phyloP scores from a whole-genome alignment of 2,329 filamentous ascomycete species.

The Cryphonectria radicalis region DNA sequence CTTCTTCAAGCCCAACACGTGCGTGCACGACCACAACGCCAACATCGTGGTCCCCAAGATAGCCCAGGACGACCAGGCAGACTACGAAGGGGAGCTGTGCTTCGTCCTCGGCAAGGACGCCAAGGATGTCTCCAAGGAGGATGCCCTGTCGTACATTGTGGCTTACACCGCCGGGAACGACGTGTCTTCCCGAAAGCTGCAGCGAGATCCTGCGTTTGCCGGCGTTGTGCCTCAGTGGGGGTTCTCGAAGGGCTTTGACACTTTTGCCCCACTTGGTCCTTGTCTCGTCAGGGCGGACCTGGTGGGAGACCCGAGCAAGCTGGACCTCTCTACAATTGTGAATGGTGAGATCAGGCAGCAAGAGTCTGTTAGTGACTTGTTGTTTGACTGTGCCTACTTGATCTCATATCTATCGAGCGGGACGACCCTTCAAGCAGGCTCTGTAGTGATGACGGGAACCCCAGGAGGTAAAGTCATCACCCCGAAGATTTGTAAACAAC shows the following conservation, averaged over 20 bases:
- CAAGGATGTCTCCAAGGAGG: slow-evolving; percentile 41
- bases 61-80: slow-evolving; percentile 51
- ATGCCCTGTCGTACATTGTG: slow-evolving; percentile 54
- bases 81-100: slow-evolving; percentile 53
- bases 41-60: slow-evolving; percentile 52
- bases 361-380: slow-evolving; percentile 44
- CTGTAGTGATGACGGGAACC: slow-evolving; percentile 52
- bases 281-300: slow-evolving; percentile 48
- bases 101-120: slow-evolving; percentile 55
- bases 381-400: slow-evolving; percentile 48
- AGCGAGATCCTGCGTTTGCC: slow-evolving; percentile 52
- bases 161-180: slow-evolving; percentile 61
- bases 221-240: slow-evolving; percentile 60
- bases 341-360: slow-evolving; percentile 54
- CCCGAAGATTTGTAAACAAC: no score
- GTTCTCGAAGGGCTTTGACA: slow-evolving; percentile 62
- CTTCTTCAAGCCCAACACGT: slow-evolving; percentile 54
- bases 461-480: slow-evolving; percentile 42
- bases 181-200: slow-evolving; percentile 56
- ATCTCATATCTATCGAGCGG: slow-evolving; percentile 45
- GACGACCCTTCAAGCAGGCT: slow-evolving; percentile 48
- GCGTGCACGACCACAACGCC: slow-evolving; percentile 41
- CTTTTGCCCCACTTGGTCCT: slow-evolving; percentile 57
- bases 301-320: slow-evolving; percentile 46
- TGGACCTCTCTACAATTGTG: slow-evolving; percentile 51